These are phyloP conservation scores for Lachancea sp. DNA, from an alignment of 805 yeast genomes.

Conservation along the genomic window DNA sequence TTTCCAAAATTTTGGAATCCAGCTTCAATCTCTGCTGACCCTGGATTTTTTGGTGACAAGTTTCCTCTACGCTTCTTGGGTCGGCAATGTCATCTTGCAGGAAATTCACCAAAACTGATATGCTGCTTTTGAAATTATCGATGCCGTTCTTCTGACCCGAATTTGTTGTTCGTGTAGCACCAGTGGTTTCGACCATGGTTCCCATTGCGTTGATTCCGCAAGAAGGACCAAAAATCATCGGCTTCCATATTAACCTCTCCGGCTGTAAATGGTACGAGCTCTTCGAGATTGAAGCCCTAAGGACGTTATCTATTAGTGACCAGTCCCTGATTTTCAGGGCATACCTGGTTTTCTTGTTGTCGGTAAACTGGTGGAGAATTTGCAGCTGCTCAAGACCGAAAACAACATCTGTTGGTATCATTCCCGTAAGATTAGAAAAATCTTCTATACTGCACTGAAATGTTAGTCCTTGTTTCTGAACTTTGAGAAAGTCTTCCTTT, in stretches of 20 bases:
- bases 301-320: constrained; percentile 34
- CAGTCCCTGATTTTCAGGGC: constrained; percentile 46
- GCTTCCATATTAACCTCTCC: constrained; percentile 65
- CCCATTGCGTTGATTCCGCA: constrained; percentile 64
- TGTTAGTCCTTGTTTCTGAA: constrained; percentile 1
- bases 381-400: constrained; percentile 77
- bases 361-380: constrained; percentile 37
- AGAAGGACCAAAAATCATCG: constrained; percentile 76
- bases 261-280: constrained; percentile 47
- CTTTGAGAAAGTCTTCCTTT: constrained; percentile 12
- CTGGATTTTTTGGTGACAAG: constrained; percentile 44
- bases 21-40: constrained; percentile 9
- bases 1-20: neutral
- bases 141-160: constrained; percentile 9
- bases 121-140: constrained; percentile 39
- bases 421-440: constrained; percentile 67
- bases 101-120: constrained; percentile 52
- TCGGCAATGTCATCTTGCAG: constrained; percentile 64
- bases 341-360: constrained; percentile 37
- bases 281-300: constrained; percentile 48
- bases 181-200: constrained; percentile 26
- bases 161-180: constrained; percentile 12
- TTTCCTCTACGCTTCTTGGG: constrained; percentile 52
- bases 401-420: constrained; percentile 80
- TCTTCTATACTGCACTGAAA: constrained; percentile 47